Evolutionary conservation across 345 rosid species (phyloP).

Genomic region (Kandelia obovata): DNA sequence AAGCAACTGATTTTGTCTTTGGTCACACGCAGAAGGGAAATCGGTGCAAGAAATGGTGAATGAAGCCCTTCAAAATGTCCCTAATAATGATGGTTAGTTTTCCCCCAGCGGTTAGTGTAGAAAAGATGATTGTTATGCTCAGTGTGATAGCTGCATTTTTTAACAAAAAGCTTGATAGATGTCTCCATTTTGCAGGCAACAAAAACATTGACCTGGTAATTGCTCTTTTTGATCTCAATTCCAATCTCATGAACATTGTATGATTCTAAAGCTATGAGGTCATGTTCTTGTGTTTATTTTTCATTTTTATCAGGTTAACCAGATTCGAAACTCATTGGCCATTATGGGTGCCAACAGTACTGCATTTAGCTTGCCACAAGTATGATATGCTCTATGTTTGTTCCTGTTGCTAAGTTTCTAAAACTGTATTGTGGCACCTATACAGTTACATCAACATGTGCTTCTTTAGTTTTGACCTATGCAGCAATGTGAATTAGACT

Average conservation of each 20-base stretch:
- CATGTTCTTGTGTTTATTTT: constrained; percentile 10
- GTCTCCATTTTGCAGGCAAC: constrained; percentile 63
- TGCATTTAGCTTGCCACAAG: constrained; percentile 97
- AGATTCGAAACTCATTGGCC: constrained; percentile 88
- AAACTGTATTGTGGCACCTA: background rate
- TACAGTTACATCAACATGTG: background rate
- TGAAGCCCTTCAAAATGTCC: constrained; percentile 86
- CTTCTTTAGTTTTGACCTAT: constrained; percentile 1
- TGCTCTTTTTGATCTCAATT: constrained; percentile 13
- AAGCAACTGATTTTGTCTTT: constrained; percentile 16
- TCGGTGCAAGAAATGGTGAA: constrained; percentile 96
- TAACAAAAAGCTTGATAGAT: constrained; percentile 27
- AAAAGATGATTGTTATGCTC: background rate
- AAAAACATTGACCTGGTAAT: constrained; percentile 84
- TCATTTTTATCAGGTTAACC: constrained; percentile 59
- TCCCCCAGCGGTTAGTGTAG: background rate
- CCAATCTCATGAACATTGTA: constrained; percentile 4
- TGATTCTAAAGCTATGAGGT: constrained; percentile 11
- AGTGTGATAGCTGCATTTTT: background rate
- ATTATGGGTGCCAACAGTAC: constrained; percentile 97
- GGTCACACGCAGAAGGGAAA: constrained; percentile 72
- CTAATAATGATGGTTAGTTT: constrained; percentile 70
- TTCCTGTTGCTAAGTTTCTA: background rate
- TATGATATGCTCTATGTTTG: constrained; percentile 32
- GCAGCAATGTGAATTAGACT: too few species aligned